Base-by-base conservation (phyloP, 2,329 filamentous ascomycete genomes). In the Botryotinia convoluta region DNA sequence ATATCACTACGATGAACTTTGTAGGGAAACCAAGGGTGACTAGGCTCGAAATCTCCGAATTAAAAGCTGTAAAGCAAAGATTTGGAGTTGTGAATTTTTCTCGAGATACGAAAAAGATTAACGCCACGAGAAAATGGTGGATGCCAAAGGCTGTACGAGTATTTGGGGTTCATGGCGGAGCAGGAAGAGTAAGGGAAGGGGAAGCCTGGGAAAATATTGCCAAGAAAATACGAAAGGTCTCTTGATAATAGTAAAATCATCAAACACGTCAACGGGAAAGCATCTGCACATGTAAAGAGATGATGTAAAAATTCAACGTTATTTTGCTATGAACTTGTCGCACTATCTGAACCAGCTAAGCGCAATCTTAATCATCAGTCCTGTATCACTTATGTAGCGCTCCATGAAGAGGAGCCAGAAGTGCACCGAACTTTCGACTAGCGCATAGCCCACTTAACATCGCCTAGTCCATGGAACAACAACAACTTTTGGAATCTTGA, bases 1-100 rank as follows among this genome's bases (percentile, higher is more conserved):
- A 82, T 39, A 77, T 86, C 44, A 82, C 82, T 8, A 84, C 81
- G 5, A 81, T 85, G 77, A 81, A 83, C 35, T 80, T 82, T 65
- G 71, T 81, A n/a, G 83, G 83, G 1, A 82, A 80, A 77, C 82
- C 82, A 42, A 77, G 78, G 45, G 81, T 80, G 12, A 74, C 77
- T 6, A 74, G 76, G 8, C 69, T 81, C 26, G 77, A 76, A 35
- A 54, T 80, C 2, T 63, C 72, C 10, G 79, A 82, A 12, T 68
- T 83, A 1, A 73, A 75, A 69, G 76, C 79, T 4, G 63, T 71
- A 1, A 77, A 76, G 54, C 69, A 75, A 32, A 73, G 79, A 8
- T 77, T 82, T 44, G 80, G 81, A 1, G 70, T 82, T 37, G 81
- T 75, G 1, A 82, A 81, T 54, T 79, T 77, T 71, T 75, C 72